Evolutionary conservation across 2,329 filamentous ascomycete genomes (phyloP).

Genomic region (Apiospora pterosperma): DNA sequence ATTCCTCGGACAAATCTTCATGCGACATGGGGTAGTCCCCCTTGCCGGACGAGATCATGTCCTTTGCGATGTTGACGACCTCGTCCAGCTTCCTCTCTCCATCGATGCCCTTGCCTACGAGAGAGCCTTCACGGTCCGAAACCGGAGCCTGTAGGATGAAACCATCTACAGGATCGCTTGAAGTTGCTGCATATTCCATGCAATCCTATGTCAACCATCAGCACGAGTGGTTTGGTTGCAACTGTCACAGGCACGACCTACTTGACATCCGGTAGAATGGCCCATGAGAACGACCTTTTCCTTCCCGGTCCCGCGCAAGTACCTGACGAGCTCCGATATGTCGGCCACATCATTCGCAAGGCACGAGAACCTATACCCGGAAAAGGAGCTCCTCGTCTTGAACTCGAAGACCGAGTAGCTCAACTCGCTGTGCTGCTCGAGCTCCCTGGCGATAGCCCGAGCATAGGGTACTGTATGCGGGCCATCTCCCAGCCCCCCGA

Average conservation of each 20-base stretch:
- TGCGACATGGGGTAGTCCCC: slow-evolving; percentile 52
- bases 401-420: slow-evolving; percentile 55
- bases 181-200: slow-evolving; percentile 49
- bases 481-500: slow-evolving; percentile 69
- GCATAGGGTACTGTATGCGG: slow-evolving; percentile 62
- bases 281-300: slow-evolving; percentile 53
- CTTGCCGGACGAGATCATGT: slow-evolving; percentile 52
- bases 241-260: slow-evolving; percentile 23
- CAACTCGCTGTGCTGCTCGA: slow-evolving; percentile 35
- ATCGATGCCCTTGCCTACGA: slow-evolving; percentile 38
- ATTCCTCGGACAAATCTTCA: slow-evolving; percentile 36
- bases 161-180: slow-evolving; percentile 61
- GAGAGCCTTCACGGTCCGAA: slow-evolving; percentile 68
- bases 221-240: neutral
- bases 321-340: slow-evolving; percentile 48
- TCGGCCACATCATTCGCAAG: slow-evolving; percentile 52
- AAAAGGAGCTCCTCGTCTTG: slow-evolving; percentile 52
- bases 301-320: slow-evolving; percentile 48
- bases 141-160: slow-evolving; percentile 78
- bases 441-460: slow-evolving; percentile 39
- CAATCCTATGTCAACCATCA: slow-evolving; percentile 41
- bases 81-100: slow-evolving; percentile 31
- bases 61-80: slow-evolving; percentile 45
- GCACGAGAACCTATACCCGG: slow-evolving; percentile 47
- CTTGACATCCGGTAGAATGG: slow-evolving; percentile 58